Evolutionary conservation across 1,284 basidiomycete species (phyloP), one percentile per base, ranked within the genome.

Genomic region (Trametes pubescens): DNA sequence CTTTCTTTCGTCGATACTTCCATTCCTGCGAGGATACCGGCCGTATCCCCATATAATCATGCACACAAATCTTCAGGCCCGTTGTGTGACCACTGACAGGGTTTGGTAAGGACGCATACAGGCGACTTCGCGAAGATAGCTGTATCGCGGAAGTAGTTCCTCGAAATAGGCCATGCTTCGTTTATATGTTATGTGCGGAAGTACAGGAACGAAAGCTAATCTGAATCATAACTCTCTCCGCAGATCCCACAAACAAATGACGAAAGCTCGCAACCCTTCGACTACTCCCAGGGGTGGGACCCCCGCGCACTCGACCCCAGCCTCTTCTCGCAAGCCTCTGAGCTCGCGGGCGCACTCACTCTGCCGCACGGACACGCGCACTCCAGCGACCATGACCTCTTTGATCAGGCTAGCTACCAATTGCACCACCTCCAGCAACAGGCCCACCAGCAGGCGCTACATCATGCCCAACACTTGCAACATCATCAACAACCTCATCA

Each of bases 271-370:
- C 43, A 58, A 22, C 61, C 64, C 9, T 68, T 57, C 34, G 56
- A 66, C 29, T 68, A 66, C 48, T 44, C 62, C 7, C 59, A 57
- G 2, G 21, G 56, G 14, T 75, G 73, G 73, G 71, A 74, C 22
- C 62, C 67, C 29, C 29, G 29, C 11, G 62, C 69, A 1, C 69
- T 75, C 18, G 73, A 75, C 38, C 72, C 74, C 29, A 62, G 70
- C 10, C 65, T 75, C 21, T 74, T 73, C 62, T 69, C 71, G 21
- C 72, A 73, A n/a, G 49, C 67, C 10, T 75, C 73, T 0, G 72
- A 73, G 61, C 68, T 75, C 11, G 72, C 73, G 13, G 69, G 69
- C 24, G 73, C 73, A 13, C 59, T 75, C 43, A 70, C 64, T 2
- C 65, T 69, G 10, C 66, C 68, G n/a, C 52, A 54, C 0, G 51